phyloP scores from a whole-genome alignment of 2,329 filamentous ascomycete species.

The Diplodia seriata region DNA sequence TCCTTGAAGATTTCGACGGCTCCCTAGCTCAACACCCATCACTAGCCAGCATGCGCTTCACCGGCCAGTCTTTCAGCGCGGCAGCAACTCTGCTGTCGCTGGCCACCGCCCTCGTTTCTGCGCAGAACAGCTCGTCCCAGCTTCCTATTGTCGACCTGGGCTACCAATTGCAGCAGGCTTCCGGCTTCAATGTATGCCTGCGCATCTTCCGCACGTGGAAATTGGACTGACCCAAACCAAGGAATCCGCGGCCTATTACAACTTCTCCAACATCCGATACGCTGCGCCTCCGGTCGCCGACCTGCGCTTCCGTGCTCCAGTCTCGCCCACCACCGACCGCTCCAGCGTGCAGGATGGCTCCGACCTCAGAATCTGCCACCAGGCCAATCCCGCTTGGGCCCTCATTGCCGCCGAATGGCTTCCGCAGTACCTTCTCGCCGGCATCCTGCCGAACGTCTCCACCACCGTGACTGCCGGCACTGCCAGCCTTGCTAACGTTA shows the following conservation, averaged over 20 bases:
- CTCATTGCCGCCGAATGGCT: neutral
- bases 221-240: no score
- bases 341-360: constrained; percentile 55
- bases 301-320: constrained; percentile 60
- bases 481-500: neutral
- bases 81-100: constrained; percentile 15
- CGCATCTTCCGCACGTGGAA: no score
- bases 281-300: constrained; percentile 61
- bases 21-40: neutral
- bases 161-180: constrained; percentile 26
- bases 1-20: no score
- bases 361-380: constrained; percentile 35
- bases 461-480: neutral
- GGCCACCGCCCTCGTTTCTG: neutral
- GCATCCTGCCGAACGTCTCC: constrained; percentile 44
- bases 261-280: constrained; percentile 65
- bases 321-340: constrained; percentile 53
- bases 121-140: neutral
- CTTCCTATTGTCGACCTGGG: constrained; percentile 30
- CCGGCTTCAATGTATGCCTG: constrained; percentile 16
- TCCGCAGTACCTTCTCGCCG: constrained; percentile 45
- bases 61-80: neutral
- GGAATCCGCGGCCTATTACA: constrained; percentile 55
- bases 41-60: constrained; percentile 5
- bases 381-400: constrained; percentile 5